phyloP scores from a whole-genome alignment of 2,329 filamentous ascomycete genomes.

The Neonectria sp. region DNA sequence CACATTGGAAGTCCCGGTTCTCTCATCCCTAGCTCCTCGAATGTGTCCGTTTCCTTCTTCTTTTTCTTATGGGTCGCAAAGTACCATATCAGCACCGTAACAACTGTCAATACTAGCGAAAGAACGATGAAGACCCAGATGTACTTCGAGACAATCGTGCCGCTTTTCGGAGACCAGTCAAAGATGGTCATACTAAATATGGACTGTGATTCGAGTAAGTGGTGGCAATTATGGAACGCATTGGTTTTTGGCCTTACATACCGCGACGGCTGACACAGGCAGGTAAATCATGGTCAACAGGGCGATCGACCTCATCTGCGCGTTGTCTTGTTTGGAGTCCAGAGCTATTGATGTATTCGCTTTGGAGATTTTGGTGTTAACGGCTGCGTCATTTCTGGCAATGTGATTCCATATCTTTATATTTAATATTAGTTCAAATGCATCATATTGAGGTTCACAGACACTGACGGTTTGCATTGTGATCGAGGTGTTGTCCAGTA shows the following conservation, averaged over 20 bases:
- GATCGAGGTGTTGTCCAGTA: slow-evolving; percentile 14
- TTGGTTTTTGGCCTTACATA: not conserved
- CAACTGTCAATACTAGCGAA: slow-evolving; percentile 5
- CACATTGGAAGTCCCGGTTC: not conserved
- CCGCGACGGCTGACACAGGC: slow-evolving; percentile 19
- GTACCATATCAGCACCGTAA: slow-evolving; percentile 21
- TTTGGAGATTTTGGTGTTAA: slow-evolving; percentile 10
- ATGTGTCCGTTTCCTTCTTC: not conserved
- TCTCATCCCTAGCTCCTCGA: not conserved
- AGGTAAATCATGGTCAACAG: slow-evolving; percentile 28
- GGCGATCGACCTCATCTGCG: slow-evolving; percentile 28
- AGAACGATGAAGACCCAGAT: slow-evolving; percentile 26
- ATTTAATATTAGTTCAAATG: not conserved
- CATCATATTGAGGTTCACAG: too few relatives aligned
- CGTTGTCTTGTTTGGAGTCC: slow-evolving; percentile 22
- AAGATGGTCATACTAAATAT: slow-evolving; percentile 27
- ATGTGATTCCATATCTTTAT: slow-evolving; percentile 23
- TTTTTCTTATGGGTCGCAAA: slow-evolving; percentile 1
- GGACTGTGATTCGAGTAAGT: not conserved
- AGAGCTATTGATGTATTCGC: slow-evolving; percentile 19
- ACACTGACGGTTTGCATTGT: slow-evolving; percentile 23
- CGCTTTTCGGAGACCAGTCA: slow-evolving; percentile 4
- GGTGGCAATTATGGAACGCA: not conserved
- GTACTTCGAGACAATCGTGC: slow-evolving; percentile 21
- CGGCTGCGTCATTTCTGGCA: slow-evolving; percentile 9